Evolutionary conservation across 495 filamentous ascomycete genomes (phyloP), one percentile per base, ranked within the genome.

Genomic region (Lasiosphaeriaceae sp.): DNA sequence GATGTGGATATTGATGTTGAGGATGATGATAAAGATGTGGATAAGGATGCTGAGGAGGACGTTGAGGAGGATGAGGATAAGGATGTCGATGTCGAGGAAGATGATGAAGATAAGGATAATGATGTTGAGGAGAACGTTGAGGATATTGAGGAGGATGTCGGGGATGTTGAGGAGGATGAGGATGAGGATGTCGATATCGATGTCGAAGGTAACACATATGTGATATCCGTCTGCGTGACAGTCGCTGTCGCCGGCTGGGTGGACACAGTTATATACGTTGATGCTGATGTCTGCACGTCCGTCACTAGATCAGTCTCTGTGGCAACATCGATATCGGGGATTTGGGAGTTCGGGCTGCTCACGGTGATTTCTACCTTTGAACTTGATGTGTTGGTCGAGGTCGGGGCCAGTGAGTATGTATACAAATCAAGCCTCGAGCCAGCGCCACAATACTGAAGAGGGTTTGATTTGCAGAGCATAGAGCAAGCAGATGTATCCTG

Each of bases 401-500:
- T 45, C 19, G 12, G 16, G n/a, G 54, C 9, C 20, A 43, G 43
- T 43, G 43, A 47, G 29, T 34, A 62, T 8, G 29, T 41, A 34
- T 64, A 64, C 41, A 64, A 21, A 37, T 64, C 57, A 7, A 64
- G 24, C 9, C 39, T 57, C 2, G 24, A 31, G 20, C 56, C 50
- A 0, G 61, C 62, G 16, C 68, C 68, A 46, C 68, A 71, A 12
- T 51, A 50, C 37, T 65, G 41, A 2, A 49, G 43, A 11, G 47
- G 26, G 55, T 74, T 66, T 19, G 66, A 68, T 44, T 66, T 65
- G 59, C 74, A 77, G 0, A 61, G 35, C 66, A 73, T 74, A 35
- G 59, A 58, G 64, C 74, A 77, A 3, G 29, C n/a, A 24, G 51
- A 26, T 5, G 43, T 3, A 7, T 43, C 54, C 19, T n/a, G 37